Base-by-base conservation (phyloP, 306 rosid species). In the Dicorynia guianensis region DNA sequence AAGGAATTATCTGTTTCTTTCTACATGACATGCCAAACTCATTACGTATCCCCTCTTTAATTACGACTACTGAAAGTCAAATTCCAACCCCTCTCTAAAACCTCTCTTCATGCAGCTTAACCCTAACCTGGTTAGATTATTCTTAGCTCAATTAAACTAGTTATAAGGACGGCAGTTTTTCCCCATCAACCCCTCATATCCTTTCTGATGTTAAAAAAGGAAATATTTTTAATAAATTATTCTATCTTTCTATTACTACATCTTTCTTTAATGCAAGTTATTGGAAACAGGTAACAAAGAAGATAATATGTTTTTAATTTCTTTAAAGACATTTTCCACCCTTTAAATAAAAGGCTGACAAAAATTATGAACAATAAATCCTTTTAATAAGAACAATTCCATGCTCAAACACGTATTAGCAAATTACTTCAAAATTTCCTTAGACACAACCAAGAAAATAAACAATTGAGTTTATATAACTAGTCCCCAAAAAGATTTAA, bases 31-130 rank as follows among this genome's bases (percentile, higher is more conserved):
- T 40, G 46, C 6, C 7, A 40, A 40, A 40, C 10, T 25, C 30
- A 25, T 25, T 25, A 25, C 30, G 30, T 25, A 1, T 25, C 30
- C 30, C 2, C n/a, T 36, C n/a, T 69, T 15, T 42, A 42, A n/a
- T n/a, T 3, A 68, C 53, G 70, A 80, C 84, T 15, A 6, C 11
- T 49, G 6, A 74, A 62, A 69, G 47, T 70, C 74, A 69, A 54
- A 35, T 18, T 25, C 6, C 5, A 19, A 19, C 48, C 1, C 61
- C 60, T 56, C 67, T 48, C 2, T 47, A 46, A 40, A 46, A 57
- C 14, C 53, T 35, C 8, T 5, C 30, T 47, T 2, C 19, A 68
- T 46, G 33, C 38, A 33, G 50, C 34, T 67, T 44, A 38, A 58
- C 43, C 65, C 49, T 69, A 40, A 25, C 66, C 53, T 57, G 38